Evolutionary conservation across 148 eudicot genomes (phyloP), one percentile per base, ranked within the genome.

Genomic region (Agrostemma githago): DNA sequence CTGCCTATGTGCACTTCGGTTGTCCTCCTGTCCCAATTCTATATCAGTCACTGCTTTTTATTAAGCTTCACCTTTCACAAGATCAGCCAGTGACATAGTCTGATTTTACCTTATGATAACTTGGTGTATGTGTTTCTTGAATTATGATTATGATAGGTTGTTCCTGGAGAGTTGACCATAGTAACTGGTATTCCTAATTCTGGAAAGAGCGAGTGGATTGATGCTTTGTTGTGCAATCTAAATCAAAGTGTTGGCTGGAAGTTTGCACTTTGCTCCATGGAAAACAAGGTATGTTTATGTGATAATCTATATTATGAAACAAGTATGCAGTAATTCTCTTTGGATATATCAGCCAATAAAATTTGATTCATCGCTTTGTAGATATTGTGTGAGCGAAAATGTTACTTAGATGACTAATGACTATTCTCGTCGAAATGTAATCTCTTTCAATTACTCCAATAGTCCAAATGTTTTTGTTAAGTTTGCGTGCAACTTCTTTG

Each of bases 181-280:
- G 96, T 95, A 43, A 92, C 97, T 4, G 98, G 98, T 83, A 93
- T 95, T 73, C 98, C 98, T 9, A 95, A 95, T 86, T 92, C 98
- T 44, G 98, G 98, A 72, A 95, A 95, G 87, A 95, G 98, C 72
- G 98, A 95, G 82, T 95, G 98, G 98, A 92, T 95, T 83, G 98
- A 95, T 86, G 96, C 98, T 75, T 88, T 95, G 40, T 34, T 92
- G 72, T 88, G 96, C 88, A 95, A 95, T 84, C 90, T 95, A 40
- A 89, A 82, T 83, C 78, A 71, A 70, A 87, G 80, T 81, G 81
- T 74, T 82, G 92, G 90, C 11, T 95, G 97, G 97, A 95, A 85
- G 71, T 95, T 95, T 85, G 97, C 87, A 20, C 93, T 95, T 57
- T 95, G 98, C 80, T 95, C 98, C 68, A 95, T 95, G 98, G 98